Evolutionary conservation across 164 flowering plant genomes (phyloP), one percentile per base, ranked within the genome.

Genomic region (Macadamia integrifolia): DNA sequence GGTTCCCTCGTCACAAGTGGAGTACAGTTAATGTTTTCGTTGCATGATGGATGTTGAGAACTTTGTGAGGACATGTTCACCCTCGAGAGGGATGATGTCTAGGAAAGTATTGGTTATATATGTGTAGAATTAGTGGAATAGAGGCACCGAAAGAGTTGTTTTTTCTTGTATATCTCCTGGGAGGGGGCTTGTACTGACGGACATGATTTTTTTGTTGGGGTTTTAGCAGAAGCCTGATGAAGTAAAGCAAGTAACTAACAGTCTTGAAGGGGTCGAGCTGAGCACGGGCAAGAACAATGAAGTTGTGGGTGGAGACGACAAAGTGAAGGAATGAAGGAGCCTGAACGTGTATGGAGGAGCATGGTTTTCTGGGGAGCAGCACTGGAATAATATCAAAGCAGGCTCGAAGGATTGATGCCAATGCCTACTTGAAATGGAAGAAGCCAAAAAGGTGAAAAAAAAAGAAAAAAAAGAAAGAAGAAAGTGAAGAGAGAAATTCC

Each of bases 151-250:
- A 46, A 17, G 14, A 17, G 17, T 14, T 1, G 57, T 53, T 53
- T 11, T 53, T 58, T 31, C 5, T 18, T 43, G 23, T 53, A n/a
- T 28, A 4, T 14, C n/a, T 11, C 0, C 14, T 12, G 6, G 42
- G 15, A 23, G 23, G 23, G 28, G 18, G 11, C 57, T 12, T 15
- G 11, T 65, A 4, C 1, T 59, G 12, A 1, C 64, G 58, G 35
- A 2, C 50, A 23, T 23, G 48, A 28, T 65, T 1, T 53, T 1
- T 68, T 35, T 15, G 58, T 9, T 43, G 23, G 23, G 23, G 23
- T 70, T 58, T 53, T 0, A 23, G 72, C 74, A 73, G 78, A 74
- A 77, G 57, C 52, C 70, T 58, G 80, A 74, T 40, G 82, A 71
- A 18, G 67, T 73, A n/a, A 11, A 3, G 14, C 64, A 68, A 48